These are phyloP conservation scores for Penicillium cataractarum DNA, from an alignment of 495 filamentous ascomycete genomes.

Conservation along the genomic window DNA sequence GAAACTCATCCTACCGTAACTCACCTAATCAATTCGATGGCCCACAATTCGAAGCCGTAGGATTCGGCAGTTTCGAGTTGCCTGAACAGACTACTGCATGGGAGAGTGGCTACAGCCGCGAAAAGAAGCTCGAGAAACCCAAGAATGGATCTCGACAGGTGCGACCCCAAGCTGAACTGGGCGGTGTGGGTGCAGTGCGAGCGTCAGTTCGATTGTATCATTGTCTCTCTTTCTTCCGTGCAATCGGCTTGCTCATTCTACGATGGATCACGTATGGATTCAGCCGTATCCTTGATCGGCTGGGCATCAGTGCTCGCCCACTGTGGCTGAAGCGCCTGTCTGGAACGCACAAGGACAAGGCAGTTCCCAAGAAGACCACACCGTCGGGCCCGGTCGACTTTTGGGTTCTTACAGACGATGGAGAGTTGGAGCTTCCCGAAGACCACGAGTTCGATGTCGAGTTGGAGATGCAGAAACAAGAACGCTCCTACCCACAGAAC, in stretches of 20 bases:
- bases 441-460: constrained; percentile 77
- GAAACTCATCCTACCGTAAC: constrained; percentile 20
- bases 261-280: constrained; percentile 60
- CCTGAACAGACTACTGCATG: constrained; percentile 36
- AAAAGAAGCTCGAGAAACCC: constrained; percentile 59
- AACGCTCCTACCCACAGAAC: constrained; percentile 34
- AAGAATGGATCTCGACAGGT: constrained; percentile 47
- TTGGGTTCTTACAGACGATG: constrained; percentile 60
- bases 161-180: constrained; percentile 47
- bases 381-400: constrained; percentile 53
- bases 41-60: constrained; percentile 34
- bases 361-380: constrained; percentile 16
- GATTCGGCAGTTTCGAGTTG: constrained; percentile 39
- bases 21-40: constrained; percentile 38
- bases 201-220: constrained; percentile 72
- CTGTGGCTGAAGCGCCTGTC: constrained; percentile 57
- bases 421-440: constrained; percentile 58
- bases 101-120: constrained; percentile 69
- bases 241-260: constrained; percentile 68
- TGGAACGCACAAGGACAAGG: constrained; percentile 26
- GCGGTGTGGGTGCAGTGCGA: constrained; percentile 77
- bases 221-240: constrained; percentile 71
- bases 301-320: constrained; percentile 66
- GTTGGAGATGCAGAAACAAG: constrained; percentile 65
- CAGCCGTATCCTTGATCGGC: constrained; percentile 55